Conservation (phyloP, 768 basidiomycete genomes). For the Filobasidium wieringae region DNA sequence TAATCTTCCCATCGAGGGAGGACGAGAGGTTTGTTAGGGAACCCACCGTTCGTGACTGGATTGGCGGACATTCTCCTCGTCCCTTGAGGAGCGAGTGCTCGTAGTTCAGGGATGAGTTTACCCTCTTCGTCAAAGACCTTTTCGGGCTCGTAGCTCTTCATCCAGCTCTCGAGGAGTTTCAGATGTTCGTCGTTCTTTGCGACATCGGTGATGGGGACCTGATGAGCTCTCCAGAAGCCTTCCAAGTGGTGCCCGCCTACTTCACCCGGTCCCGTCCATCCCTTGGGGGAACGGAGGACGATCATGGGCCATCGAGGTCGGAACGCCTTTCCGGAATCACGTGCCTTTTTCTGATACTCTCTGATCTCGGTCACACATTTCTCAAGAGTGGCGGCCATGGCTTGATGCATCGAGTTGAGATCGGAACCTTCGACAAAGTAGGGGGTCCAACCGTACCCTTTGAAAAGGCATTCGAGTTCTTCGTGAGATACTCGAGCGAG, state of each 20-base stretch:
- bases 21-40: conserved; percentile 17
- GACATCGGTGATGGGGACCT: conserved; percentile 75
- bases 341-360: conserved; percentile 26
- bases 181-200: conserved; percentile 57
- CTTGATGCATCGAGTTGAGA: conserved; percentile 30
- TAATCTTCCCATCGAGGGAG: conserved; percentile 27
- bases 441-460: conserved; percentile 32
- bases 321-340: conserved; percentile 27
- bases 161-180: conserved; percentile 55
- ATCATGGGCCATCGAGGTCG: conserved; percentile 38
- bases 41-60: conserved; percentile 29
- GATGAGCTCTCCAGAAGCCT: conserved; percentile 73
- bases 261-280: conserved; percentile 57
- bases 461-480: conserved; percentile 26
- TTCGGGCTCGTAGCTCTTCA: conserved; percentile 55
- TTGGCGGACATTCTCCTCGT: conserved; percentile 26
- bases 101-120: conserved; percentile 48
- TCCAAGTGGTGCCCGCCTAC: conserved; percentile 61
- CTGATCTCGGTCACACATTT: conserved; percentile 26
- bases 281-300: conserved; percentile 37
- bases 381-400: conserved; percentile 32
- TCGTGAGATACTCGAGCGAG: conserved; percentile 32
- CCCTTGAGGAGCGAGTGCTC: conserved; percentile 50
- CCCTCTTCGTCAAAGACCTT: conserved; percentile 55
- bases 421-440: conserved; percentile 35